phyloP scores from a whole-genome alignment of 2,329 filamentous ascomycete species.

The Fusarium tjaetaba region DNA sequence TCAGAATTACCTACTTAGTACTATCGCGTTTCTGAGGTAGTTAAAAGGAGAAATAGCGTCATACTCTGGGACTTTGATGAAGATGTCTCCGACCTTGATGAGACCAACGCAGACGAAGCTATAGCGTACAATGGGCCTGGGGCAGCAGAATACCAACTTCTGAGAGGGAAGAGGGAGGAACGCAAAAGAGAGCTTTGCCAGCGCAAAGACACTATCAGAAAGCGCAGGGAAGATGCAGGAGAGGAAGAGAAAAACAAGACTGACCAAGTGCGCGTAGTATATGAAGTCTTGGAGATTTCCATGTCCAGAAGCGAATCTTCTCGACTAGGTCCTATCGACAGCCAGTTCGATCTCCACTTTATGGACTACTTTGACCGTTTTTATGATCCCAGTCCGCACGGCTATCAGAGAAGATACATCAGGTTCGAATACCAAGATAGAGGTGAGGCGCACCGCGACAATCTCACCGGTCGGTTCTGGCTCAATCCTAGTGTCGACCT shows the following conservation, averaged over 20 bases:
- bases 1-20: neutral
- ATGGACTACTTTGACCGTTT: neutral
- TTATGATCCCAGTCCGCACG: neutral
- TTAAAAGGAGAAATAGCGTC: rapidly evolving
- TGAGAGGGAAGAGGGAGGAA: neutral
- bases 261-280: neutral
- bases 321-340: neutral
- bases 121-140: neutral
- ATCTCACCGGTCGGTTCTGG: neutral
- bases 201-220: neutral
- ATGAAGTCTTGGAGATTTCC: neutral
- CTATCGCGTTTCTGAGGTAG: neutral
- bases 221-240: neutral
- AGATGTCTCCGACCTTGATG: constrained; percentile 6
- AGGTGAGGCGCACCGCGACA: rapidly evolving
- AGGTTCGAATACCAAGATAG: neutral
- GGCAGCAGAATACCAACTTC: neutral
- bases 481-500: neutral
- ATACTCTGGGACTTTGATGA: neutral
- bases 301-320: neutral
- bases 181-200: neutral
- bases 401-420: neutral
- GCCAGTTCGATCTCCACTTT: constrained; percentile 5
- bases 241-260: neutral
- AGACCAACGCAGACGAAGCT: neutral